Base-by-base conservation (phyloP, 1,284 basidiomycete genomes). In the Boletellus deceptivus region DNA sequence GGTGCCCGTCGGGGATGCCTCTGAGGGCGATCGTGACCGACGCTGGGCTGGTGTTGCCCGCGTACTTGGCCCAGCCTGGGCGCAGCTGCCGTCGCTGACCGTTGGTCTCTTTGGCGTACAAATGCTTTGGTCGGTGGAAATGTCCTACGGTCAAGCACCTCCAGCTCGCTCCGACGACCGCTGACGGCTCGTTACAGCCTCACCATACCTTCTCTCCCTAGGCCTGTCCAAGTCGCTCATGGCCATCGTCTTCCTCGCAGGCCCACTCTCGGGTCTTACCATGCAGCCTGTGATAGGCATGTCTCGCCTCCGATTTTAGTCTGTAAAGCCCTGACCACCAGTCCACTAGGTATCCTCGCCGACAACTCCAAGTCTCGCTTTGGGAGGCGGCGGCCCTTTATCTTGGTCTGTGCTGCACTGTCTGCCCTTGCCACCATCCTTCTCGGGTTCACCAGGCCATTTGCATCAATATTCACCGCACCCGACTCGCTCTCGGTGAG, bases 201-300 rank as follows among this genome's bases (percentile, higher is more conserved):
- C 93, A 0, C 95, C 95, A 0, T 98, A 96, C 70, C 78, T 98
- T 1, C 77, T 97, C 46, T 91, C 91, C 0, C 82, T 98, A 0
- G 95, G 96, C 5, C 74, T 98, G 16, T 85, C 87, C 16, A 96
- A 95, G 71, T 86, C 91, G 11, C 78, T 79, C 53, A 93, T 96
- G 76, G 88, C 93, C 5, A 77, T 92, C 25, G 95, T 98, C 16
- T 97, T 98, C 72, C 78, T 98, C 31, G 96, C 96, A 0, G 96
- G 94, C 0, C 96, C 96, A 0, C 70, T 98, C 3, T 91, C 89
- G 0, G 96, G 96, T 2, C 78, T 98, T 14, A 75, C 98, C 40
- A 89, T 96, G 58, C 96, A 98, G 66, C 96, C 96, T 1, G 67
- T 97, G 43, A 89, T 98, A 57, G 93, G 80, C 71, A 52, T 22